Evolutionary conservation across 441 rosid genomes (phyloP).

Genomic region (Omphalea diandra): DNA sequence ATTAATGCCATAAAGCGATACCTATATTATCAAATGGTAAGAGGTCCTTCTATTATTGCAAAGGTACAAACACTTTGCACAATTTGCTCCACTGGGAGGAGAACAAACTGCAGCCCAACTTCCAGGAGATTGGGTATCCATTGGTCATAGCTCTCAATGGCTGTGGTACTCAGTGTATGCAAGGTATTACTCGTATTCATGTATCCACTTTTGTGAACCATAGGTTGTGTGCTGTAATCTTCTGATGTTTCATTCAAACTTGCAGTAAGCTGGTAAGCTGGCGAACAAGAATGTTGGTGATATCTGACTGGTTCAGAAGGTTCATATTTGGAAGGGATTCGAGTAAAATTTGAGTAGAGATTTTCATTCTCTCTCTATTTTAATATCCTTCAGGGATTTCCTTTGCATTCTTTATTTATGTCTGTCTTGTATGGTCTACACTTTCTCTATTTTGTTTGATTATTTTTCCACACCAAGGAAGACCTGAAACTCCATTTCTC

Average conservation of each 20-base stretch:
- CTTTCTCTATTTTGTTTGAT: background rate
- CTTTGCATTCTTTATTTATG: background rate
- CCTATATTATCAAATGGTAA: background rate
- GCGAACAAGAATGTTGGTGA: slow-evolving; percentile 52
- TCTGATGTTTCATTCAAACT: background rate
- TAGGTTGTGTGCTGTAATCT: background rate
- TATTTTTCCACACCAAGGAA: background rate
- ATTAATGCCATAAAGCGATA: background rate
- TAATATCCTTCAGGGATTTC: background rate
- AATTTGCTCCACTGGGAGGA: slow-evolving; percentile 74
- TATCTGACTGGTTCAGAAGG: slow-evolving; percentile 49
- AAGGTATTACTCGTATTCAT: slow-evolving; percentile 32
- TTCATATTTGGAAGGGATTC: slow-evolving; percentile 55
- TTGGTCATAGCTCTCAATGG: slow-evolving; percentile 61
- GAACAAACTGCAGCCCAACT: slow-evolving; percentile 70
- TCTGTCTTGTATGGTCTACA: background rate
- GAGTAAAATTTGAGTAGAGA: slow-evolving; percentile 40
- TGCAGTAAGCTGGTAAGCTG: slow-evolving; percentile 45
- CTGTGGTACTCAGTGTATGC: slow-evolving; percentile 74
- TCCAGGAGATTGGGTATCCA: slow-evolving; percentile 68
- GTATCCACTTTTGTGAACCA: background rate
- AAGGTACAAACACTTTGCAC: slow-evolving; percentile 67
- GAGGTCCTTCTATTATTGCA: background rate
- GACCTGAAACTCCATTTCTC: background rate
- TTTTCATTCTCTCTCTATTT: background rate